Evolutionary conservation across 2,329 filamentous ascomycete species (phyloP), one percentile per base, ranked within the genome.

Genomic region (Aureobasidium sp.): DNA sequence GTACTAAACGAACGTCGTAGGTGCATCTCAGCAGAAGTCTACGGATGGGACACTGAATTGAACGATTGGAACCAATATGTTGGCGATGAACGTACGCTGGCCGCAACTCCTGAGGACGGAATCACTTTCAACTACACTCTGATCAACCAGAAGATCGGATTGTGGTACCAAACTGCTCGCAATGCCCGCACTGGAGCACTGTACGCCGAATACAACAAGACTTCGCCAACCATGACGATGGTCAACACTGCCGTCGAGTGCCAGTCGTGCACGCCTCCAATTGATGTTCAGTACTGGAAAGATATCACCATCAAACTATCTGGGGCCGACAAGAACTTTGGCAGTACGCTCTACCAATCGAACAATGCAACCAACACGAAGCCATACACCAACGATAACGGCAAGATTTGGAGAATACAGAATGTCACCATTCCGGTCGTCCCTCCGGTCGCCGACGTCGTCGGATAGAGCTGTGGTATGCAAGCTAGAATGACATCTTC

Each of bases 121-220:
- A 66, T 69, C 48, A 59, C 61, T n/a, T 62, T 69, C 53, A 68
- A 66, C 49, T 69, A 70, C 63, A 69, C 67, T 0, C 65, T 70
- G 9, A 58, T 65, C n/a, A 63, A 70, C 54, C 63, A 64, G 32
- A 44, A 59, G 10, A 67, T 58, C 10, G 66, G 67, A 51, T 47
- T 67, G n/a, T 70, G 68, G 68, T 61, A 61, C n/a, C 68, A 68
- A 41, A 50, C 32, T 16, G 50, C 49, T 34, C 36, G 53, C n/a
- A 48, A 63, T 30, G 49, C 49, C 8, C 48, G 49, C 9, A 61
- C 59, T 10, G 49, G 49, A 5, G 49, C 29, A 3, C 42, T 61
- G 11, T 44, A 60, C 11, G 34, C 61, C 32, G 42, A 54, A 25
- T 61, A 47, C 34, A 54, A 41, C 32, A 61, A 61, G 41, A 61